These are phyloP conservation scores for Phytophthora pini DNA, from an alignment of 352 stramenopile species.

Conservation along the genomic window DNA sequence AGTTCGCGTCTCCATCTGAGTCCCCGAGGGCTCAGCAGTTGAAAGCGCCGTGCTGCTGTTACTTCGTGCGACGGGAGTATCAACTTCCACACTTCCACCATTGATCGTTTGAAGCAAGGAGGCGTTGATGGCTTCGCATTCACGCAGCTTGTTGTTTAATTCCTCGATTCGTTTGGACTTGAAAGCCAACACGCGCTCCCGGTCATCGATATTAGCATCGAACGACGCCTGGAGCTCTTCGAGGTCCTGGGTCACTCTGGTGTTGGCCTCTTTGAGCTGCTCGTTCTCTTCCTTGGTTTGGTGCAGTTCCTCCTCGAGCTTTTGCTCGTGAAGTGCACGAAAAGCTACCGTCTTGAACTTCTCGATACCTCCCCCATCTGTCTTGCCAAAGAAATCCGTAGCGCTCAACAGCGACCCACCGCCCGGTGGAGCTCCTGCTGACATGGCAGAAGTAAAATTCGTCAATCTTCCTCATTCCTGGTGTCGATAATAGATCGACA, in stretches of 20 bases:
- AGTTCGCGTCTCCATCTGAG: conserved; percentile 23
- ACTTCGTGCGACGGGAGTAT: conserved; percentile 4
- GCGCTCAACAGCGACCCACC: conserved; percentile 35
- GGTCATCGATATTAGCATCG: conserved; percentile 66
- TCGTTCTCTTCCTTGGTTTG: conserved; percentile 52
- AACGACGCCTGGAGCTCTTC: conserved; percentile 51
- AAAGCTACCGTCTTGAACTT: conserved; percentile 74
- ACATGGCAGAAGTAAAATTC: conserved; percentile 11
- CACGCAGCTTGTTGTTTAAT: conserved; percentile 51
- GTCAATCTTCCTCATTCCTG: neutral
- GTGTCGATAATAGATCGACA: neutral
- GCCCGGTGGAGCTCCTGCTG: conserved; percentile 2
- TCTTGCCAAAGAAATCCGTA: conserved; percentile 62
- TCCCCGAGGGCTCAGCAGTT: conserved; percentile 14
- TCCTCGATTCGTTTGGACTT: conserved; percentile 76
- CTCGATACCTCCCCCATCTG: conserved; percentile 54
- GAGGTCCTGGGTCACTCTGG: conserved; percentile 39
- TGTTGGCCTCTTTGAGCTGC: conserved; percentile 43
- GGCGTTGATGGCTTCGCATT: conserved; percentile 58
- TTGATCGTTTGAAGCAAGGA: conserved; percentile 60
- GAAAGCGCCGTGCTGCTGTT: conserved; percentile 15
- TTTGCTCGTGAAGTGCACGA: conserved; percentile 72
- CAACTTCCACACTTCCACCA: conserved; percentile 17
- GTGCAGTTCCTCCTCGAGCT: conserved; percentile 63
- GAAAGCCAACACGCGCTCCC: conserved; percentile 69